phyloP scores from a whole-genome alignment of 2,329 filamentous ascomycete genomes.

The Aspergillus ochraceoroseus region DNA sequence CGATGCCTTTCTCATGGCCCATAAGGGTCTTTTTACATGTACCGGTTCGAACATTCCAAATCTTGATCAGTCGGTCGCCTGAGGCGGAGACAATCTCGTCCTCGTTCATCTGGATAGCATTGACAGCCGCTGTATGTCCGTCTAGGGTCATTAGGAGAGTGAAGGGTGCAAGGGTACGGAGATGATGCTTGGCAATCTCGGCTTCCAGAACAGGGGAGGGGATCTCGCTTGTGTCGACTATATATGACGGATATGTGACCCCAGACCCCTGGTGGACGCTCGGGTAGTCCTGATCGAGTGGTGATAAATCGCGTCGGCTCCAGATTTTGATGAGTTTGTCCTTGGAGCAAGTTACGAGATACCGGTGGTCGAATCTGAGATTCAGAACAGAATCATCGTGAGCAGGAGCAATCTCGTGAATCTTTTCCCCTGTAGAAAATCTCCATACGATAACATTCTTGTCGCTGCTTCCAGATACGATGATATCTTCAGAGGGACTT shows the following conservation, averaged over 20 bases:
- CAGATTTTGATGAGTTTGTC: conserved; percentile 97
- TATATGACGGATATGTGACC: conserved; percentile 50
- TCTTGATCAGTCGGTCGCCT: conserved; percentile 86
- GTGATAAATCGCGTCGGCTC: conserved; percentile 66
- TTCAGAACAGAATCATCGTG: conserved; percentile 91
- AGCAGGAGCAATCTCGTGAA: conserved; percentile 70
- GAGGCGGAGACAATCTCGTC: conserved; percentile 90
- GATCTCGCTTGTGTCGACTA: conserved; percentile 47
- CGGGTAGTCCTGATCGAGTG: conserved; percentile 45
- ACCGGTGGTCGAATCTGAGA: conserved; percentile 83
- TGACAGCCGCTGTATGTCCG: conserved; percentile 87
- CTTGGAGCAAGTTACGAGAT: conserved; percentile 94
- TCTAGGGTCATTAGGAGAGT: conserved; percentile 72
- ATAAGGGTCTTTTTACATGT: conserved; percentile 70
- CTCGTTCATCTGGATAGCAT: conserved; percentile 85
- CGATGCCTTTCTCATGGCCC: conserved; percentile 91
- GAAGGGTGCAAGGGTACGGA: conserved; percentile 57
- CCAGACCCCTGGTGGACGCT: conserved; percentile 39
- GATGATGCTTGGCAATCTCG: conserved; percentile 39
- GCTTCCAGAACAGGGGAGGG: conserved; percentile 43
- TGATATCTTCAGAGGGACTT: conserved; percentile 76
- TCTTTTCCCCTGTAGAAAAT: conserved; percentile 80
- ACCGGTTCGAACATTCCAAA: conserved; percentile 85
- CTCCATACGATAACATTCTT: conserved; percentile 85
- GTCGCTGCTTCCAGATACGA: conserved; percentile 95